A percentile compares a stretch with the other conserved stretches of the same genome.
Conservation (phyloP, 345 rosid species). For the Rhodamnia rubescens region DNA sequence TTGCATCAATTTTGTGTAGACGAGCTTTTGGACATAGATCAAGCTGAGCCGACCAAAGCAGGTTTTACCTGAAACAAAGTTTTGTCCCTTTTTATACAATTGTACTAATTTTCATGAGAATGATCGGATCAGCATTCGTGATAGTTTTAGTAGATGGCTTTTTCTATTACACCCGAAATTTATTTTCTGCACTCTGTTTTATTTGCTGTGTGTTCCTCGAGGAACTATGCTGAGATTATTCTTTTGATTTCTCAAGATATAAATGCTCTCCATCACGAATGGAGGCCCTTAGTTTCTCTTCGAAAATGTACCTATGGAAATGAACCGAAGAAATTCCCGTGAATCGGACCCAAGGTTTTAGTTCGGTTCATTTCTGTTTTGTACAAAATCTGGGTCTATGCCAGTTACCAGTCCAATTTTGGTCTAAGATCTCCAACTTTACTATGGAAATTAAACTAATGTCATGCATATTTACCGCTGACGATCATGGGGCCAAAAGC, state of each 20-base stretch:
- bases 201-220: neutral
- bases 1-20: slow-evolving; percentile 44
- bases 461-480: neutral
- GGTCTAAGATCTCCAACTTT: neutral
- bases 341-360: neutral
- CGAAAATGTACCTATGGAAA: neutral
- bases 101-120: neutral
- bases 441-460: neutral
- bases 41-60: neutral
- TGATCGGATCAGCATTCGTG: neutral
- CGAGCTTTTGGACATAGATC: slow-evolving; percentile 37
- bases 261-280: neutral
- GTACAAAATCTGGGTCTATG: neutral
- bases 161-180: neutral
- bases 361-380: neutral
- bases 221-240: neutral
- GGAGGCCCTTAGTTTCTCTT: neutral
- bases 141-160: neutral
- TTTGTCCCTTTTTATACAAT: neutral
- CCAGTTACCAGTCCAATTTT: neutral
- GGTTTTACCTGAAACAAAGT: neutral
- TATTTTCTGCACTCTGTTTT: neutral
- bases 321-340: neutral
- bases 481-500: neutral
- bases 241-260: neutral